Conservation (phyloP, 345 rosid species). For the Murraya paniculata region DNA sequence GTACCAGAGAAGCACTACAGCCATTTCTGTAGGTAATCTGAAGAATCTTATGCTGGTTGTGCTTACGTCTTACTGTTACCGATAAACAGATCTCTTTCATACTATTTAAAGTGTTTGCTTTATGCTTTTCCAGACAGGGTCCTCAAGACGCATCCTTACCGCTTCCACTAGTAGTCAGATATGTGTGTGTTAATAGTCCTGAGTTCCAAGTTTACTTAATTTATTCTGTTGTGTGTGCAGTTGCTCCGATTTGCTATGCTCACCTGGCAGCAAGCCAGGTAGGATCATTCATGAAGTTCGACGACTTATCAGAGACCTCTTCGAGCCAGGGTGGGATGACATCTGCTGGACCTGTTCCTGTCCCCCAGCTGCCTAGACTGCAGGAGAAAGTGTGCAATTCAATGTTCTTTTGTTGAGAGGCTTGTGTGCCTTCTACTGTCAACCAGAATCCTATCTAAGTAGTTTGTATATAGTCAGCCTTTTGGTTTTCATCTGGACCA, state of each 20-base stretch:
- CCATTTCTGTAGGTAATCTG: slow-evolving; percentile 73
- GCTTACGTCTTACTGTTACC: background rate
- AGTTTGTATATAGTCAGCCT: background rate
- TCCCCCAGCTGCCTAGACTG: slow-evolving; percentile 59
- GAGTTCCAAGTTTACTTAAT: background rate
- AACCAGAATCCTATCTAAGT: background rate
- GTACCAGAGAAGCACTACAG: slow-evolving; percentile 88
- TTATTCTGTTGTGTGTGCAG: slow-evolving; percentile 19
- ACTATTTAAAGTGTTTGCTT: background rate
- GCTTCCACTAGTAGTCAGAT: background rate
- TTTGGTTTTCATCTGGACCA: background rate
- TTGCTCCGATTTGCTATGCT: slow-evolving; percentile 63
- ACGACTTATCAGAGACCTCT: slow-evolving; percentile 54
- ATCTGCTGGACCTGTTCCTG: slow-evolving; percentile 41
- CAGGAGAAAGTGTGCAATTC: slow-evolving; percentile 44
- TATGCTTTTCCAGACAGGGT: background rate
- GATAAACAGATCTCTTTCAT: background rate
- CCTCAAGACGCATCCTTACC: background rate
- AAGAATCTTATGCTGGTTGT: background rate
- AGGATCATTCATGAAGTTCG: slow-evolving; percentile 48
- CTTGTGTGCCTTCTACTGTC: too few relatives aligned
- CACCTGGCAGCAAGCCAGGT: slow-evolving; percentile 62
- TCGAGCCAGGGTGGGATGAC: slow-evolving; percentile 53
- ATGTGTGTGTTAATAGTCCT: background rate
- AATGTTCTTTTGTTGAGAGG: slow-evolving; percentile 73